phyloP scores from a whole-genome alignment of 345 rosid genomes.

The Citrus maxima region DNA sequence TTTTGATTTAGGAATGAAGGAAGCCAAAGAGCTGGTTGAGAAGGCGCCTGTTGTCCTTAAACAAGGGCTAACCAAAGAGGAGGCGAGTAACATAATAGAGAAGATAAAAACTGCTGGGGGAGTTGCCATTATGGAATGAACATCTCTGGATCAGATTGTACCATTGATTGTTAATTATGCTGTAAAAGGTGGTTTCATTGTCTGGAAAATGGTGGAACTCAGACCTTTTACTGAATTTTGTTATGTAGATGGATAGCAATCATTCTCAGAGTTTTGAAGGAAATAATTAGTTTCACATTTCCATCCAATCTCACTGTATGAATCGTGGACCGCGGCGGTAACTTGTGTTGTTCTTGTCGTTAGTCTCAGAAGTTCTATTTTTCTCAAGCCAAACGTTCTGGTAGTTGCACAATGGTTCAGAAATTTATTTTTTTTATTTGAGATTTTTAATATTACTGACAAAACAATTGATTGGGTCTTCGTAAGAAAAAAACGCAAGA shows the following conservation, averaged over 20 bases:
- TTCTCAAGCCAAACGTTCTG: no score
- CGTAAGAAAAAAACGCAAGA: no score
- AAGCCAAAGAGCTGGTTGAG: conserved; percentile 53
- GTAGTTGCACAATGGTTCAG: no score
- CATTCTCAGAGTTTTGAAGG: not conserved
- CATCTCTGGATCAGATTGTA: not conserved
- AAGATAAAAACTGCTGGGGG: conserved; percentile 53
- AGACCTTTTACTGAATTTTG: not conserved
- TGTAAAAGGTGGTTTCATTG: not conserved
- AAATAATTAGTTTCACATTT: not conserved
- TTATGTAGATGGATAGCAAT: not conserved
- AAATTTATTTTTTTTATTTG: no score
- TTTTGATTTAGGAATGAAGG: conserved; percentile 49
- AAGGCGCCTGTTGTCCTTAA: conserved; percentile 43
- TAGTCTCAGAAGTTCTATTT: no score
- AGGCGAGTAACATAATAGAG: conserved; percentile 37
- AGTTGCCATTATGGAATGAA: conserved; percentile 45
- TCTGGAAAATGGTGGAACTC: not conserved
- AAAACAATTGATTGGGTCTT: no score
- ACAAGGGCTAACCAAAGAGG: conserved; percentile 47
- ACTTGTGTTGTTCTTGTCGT: no score
- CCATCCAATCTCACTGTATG: not conserved
- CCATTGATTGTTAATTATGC: not conserved
- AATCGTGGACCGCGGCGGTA: no score
- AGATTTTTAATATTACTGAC: no score